Evolutionary conservation across 225 moss, liverwort and hornwort species (phyloP).

Genomic region (Marchantia paleacea): DNA sequence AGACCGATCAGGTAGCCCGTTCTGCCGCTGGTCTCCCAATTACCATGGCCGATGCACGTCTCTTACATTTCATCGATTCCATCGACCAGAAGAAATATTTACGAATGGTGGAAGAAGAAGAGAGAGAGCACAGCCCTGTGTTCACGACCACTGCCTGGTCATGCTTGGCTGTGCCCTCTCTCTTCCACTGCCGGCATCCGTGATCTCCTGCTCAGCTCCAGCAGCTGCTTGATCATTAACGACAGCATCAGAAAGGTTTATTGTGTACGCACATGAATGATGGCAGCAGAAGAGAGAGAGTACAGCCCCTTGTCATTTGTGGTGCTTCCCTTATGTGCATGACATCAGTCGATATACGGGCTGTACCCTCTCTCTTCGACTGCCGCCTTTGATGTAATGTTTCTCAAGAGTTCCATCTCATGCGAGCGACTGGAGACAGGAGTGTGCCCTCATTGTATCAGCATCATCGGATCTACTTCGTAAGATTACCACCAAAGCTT

Average conservation of each 20-base stretch:
- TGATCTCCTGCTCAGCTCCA: neutral
- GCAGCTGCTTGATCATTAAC: neutral
- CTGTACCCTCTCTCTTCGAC: conserved; percentile 52
- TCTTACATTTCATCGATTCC: neutral
- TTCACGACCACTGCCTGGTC: conserved; percentile 21
- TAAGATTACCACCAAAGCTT: no score
- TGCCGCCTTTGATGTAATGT: conserved; percentile 40
- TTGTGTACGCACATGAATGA: conserved; percentile 20
- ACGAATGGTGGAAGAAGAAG: conserved; percentile 66
- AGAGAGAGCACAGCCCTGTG: conserved; percentile 81
- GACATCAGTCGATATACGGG: conserved; percentile 19
- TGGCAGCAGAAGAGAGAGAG: conserved; percentile 54
- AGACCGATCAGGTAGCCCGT: neutral
- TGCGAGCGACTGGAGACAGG: no score
- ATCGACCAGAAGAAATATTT: conserved; percentile 6
- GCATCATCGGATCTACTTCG: no score
- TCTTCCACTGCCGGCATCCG: conserved; percentile 63
- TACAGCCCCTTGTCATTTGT: conserved; percentile 33
- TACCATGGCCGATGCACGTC: neutral
- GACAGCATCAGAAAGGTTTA: neutral
- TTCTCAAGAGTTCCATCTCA: no score
- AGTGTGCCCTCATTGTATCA: no score
- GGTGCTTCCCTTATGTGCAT: neutral
- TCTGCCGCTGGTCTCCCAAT: neutral
- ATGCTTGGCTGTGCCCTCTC: conserved; percentile 70